Conservation (phyloP, 2,329 filamentous ascomycete genomes). For the Xylaria sp. region DNA sequence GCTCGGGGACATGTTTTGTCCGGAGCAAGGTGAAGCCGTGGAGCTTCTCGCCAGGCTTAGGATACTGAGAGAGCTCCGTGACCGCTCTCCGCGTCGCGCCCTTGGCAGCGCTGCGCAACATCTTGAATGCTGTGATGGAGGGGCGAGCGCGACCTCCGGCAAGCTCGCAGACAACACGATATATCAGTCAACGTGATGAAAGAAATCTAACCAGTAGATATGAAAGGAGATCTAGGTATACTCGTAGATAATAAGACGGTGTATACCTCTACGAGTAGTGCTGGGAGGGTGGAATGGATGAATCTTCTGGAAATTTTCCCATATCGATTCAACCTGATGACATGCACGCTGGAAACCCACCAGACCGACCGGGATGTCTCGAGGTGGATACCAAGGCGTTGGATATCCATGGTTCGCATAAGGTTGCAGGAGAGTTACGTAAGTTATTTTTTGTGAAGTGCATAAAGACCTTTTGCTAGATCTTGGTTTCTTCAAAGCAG, state of each 20-base stretch:
- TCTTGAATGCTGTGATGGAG: conserved; percentile 27
- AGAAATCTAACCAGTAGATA: neutral
- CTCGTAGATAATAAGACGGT: neutral
- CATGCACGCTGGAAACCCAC: neutral
- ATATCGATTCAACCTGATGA: neutral
- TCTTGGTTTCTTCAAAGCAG: too few relatives aligned
- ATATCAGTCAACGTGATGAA: neutral
- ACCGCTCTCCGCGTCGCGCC: conserved; percentile 56
- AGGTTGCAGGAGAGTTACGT: neutral
- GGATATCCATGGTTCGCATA: neutral
- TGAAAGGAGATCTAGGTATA: neutral
- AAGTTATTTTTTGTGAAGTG: neutral
- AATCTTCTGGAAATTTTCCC: neutral
- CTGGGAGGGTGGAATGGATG: neutral
- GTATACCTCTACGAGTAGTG: neutral
- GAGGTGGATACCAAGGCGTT: neutral
- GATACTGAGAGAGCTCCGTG: conserved; percentile 69
- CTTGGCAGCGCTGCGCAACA: conserved; percentile 48
- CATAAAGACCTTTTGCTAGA: too few relatives aligned
- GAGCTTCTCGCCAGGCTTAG: conserved; percentile 75
- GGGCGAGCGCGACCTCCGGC: conserved; percentile 4
- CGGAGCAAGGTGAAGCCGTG: conserved; percentile 90
- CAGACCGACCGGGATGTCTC: neutral
- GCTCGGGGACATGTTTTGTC: conserved; percentile 86
- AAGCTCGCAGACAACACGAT: neutral